Evolutionary conservation across 345 rosid species (phyloP).

Genomic region (Clarkia xantiana): DNA sequence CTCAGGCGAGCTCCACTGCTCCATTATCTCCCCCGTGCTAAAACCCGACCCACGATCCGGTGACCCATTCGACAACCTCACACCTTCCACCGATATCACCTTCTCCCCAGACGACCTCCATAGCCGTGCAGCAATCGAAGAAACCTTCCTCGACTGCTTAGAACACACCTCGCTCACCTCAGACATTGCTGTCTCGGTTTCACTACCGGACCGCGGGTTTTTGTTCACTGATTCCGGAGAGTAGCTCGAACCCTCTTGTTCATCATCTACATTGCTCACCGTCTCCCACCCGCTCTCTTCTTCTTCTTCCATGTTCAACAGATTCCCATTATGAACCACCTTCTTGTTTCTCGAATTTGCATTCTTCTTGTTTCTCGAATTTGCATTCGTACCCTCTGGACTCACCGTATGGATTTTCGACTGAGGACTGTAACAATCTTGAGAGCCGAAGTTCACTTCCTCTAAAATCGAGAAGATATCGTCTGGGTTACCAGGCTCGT

Average conservation of each 20-base stretch:
- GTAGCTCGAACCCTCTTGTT: conserved; percentile 55
- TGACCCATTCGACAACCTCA: conserved; percentile 13
- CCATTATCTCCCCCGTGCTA: conserved; percentile 39
- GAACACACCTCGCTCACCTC: conserved; percentile 57
- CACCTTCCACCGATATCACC: conserved; percentile 50
- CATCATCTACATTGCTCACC: conserved; percentile 66
- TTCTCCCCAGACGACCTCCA: conserved; percentile 88
- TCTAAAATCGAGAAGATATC: conserved; percentile 57
- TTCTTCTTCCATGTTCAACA: conserved; percentile 23
- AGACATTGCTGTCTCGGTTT: too few species aligned
- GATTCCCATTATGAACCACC: too few species aligned
- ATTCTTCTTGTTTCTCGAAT: too few species aligned
- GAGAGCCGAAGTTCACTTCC: conserved; percentile 27
- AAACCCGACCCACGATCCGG: conserved; percentile 53
- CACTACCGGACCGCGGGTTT: conserved; percentile 7
- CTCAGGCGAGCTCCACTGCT: conserved; percentile 84
- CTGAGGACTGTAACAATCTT: conserved; percentile 11
- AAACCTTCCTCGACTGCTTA: conserved; percentile 39
- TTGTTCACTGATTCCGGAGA: conserved; percentile 49
- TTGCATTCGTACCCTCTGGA: too few species aligned
- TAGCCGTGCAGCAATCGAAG: conserved; percentile 57
- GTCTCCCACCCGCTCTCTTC: conserved; percentile 99
- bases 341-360: too few species aligned
- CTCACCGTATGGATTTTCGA: conserved; percentile 20
- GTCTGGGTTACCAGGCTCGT: conserved; percentile 51